Evolutionary conservation across 1,139 yeast species (phyloP), one percentile per base, ranked within the genome.

Genomic region (Kodamaea arcana): DNA sequence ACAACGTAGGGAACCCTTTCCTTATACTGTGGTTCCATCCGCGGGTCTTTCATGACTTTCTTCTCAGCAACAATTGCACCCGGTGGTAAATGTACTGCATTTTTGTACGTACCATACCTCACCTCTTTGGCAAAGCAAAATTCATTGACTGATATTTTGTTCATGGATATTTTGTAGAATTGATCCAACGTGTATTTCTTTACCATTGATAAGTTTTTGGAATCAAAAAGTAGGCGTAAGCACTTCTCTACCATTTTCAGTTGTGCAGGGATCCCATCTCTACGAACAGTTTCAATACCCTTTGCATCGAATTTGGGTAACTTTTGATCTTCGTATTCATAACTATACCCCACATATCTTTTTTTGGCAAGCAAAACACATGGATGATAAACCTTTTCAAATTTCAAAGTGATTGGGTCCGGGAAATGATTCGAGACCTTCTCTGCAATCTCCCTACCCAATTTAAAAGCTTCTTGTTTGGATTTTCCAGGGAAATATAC

Each of bases 201-300:
- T 4, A 90, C 84, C 27, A 55, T 41, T 0, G 95, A 80, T 12
- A 92, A 53, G 51, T 92, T 88, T 27, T 70, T 64, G 0, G 90
- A 77, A 15, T 82, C 83, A 54, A 92, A 92, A 4, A 92, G 58
- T 1, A 79, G 66, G 27, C 83, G 64, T 8, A 92, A 58, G 0
- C 84, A 62, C 41, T 76, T 75, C 43, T 86, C 95, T 17, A 86
- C 80, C 27, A 92, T 79, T 48, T 83, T 83, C 57, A 78, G 94
- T 46, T 85, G 95, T 0, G 95, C 95, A 0, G 95, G 95, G 13
- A 90, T 83, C 0, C 97, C 97, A 58, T 92, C 98, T 45, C 98
- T 65, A 41, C 98, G 59, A 0, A 92, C 84, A 0, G 97, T 92
- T 55, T 92, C 98, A 13, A 87, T 88, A 1, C 98, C 98, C 49